Conservation (phyloP, 2,329 filamentous ascomycete species). For the Ophiostoma piceae region DNA sequence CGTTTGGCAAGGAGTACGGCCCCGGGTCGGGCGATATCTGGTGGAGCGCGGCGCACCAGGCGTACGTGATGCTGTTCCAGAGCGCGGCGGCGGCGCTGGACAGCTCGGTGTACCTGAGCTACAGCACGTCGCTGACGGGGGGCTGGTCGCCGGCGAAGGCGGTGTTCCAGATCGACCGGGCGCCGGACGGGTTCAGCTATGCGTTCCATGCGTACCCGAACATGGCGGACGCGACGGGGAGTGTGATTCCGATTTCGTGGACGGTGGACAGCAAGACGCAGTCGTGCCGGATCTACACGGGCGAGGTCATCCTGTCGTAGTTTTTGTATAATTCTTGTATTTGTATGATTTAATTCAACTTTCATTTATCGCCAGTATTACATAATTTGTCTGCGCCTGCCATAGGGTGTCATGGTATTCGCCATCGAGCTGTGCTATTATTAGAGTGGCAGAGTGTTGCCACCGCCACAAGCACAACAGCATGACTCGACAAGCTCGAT, state of each 20-base stretch:
- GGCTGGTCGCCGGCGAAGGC: constrained; percentile 23
- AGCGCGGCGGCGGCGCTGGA: constrained; percentile 26
- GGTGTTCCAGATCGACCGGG: constrained; percentile 24
- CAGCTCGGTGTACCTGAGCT: constrained; percentile 22
- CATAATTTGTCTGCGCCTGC: not conserved
- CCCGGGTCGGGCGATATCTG: constrained; percentile 26
- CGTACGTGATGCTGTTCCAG: constrained; percentile 27
- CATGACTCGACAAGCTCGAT: not conserved
- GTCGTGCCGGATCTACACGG: constrained; percentile 25
- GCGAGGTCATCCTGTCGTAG: constrained; percentile 24
- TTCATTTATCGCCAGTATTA: too few species aligned
- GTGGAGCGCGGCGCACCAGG: constrained; percentile 25
- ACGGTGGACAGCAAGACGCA: constrained; percentile 25
- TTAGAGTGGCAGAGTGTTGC: not conserved
- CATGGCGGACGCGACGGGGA: constrained; percentile 24
- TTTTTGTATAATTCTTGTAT: not conserved
- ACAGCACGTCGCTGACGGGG: constrained; percentile 24
- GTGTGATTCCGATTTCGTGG: constrained; percentile 25
- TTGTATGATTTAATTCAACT: not conserved
- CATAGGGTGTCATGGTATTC: not conserved
- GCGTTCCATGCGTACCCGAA: constrained; percentile 26
- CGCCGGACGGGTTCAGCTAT: constrained; percentile 26
- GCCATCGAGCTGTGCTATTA: not conserved
- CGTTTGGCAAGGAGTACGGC: constrained; percentile 27
- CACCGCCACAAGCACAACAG: not conserved